A percentile compares a stretch with the other conserved stretches of the same genome.
These are phyloP conservation scores for Sordaria brevicollis DNA, from an alignment of 495 filamentous ascomycete genomes.

Conservation along the genomic window DNA sequence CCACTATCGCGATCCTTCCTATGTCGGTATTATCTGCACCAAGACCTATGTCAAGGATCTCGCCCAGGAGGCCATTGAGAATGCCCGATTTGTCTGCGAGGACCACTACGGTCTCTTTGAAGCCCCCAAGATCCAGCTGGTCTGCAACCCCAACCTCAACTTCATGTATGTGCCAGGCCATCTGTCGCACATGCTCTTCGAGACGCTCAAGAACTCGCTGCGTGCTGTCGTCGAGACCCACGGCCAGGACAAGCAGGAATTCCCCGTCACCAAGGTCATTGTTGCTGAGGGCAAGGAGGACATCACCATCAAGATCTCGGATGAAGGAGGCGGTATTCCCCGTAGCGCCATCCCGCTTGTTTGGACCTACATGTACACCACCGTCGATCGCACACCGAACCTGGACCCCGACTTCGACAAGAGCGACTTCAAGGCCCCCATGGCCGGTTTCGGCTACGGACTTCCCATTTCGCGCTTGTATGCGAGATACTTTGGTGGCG, in stretches of 20 bases:
- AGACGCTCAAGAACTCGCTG: slow-evolving; percentile 96
- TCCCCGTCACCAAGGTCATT: slow-evolving; percentile 93
- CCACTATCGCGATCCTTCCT: slow-evolving; percentile 75
- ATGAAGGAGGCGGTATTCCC: slow-evolving; percentile 93
- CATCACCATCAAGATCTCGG: slow-evolving; percentile 94
- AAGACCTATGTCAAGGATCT: slow-evolving; percentile 95
- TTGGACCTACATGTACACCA: slow-evolving; percentile 99
- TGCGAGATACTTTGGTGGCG: slow-evolving; percentile 93
- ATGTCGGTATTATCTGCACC: slow-evolving; percentile 97
- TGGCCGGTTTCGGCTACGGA: slow-evolving; percentile 97
- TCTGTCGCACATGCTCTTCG: slow-evolving; percentile 97
- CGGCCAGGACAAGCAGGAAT: slow-evolving; percentile 88
- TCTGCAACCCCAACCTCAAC: slow-evolving; percentile 83
- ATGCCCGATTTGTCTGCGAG: slow-evolving; percentile 95
- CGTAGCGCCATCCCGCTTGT: slow-evolving; percentile 86
- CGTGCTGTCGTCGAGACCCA: slow-evolving; percentile 94
- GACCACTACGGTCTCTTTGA: slow-evolving; percentile 98
- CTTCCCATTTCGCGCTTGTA: slow-evolving; percentile 89
- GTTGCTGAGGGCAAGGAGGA: slow-evolving; percentile 96
- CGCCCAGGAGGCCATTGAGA: slow-evolving; percentile 94
- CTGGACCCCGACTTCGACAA: slow-evolving; percentile 97
- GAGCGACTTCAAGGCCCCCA: slow-evolving; percentile 98
- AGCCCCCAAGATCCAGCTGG: slow-evolving; percentile 89
- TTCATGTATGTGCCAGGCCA: slow-evolving; percentile 99
- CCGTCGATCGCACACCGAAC: slow-evolving; percentile 88